phyloP scores from a whole-genome alignment of 352 stramenopile species.

The Phytophthora litchii region DNA sequence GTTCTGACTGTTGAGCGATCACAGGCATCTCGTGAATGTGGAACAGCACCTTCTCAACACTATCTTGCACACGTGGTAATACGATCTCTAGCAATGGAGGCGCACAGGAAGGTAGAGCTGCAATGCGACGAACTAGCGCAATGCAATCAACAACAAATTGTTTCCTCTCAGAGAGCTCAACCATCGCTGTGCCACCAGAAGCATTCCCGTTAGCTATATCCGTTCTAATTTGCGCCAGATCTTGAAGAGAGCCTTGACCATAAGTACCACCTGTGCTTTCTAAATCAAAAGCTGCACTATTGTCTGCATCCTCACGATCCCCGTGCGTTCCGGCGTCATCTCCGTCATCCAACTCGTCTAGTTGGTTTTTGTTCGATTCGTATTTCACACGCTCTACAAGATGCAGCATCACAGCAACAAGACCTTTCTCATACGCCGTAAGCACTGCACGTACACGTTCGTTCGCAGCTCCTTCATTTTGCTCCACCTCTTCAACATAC shows the following conservation, averaged over 20 bases:
- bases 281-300: constrained; percentile 39
- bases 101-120: constrained; percentile 59
- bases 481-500: constrained; percentile 81
- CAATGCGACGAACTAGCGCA: constrained; percentile 71
- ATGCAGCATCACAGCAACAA: constrained; percentile 80
- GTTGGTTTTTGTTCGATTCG: constrained; percentile 61
- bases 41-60: constrained; percentile 49
- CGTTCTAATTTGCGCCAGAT: constrained; percentile 69
- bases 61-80: constrained; percentile 51
- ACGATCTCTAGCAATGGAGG: constrained; percentile 58
- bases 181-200: constrained; percentile 29
- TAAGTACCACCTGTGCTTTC: constrained; percentile 41
- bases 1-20: constrained; percentile 42
- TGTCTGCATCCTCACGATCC: constrained; percentile 51
- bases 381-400: constrained; percentile 77
- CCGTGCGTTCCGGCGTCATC: constrained; percentile 38
- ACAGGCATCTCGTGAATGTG: constrained; percentile 54
- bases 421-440: constrained; percentile 67
- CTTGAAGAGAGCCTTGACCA: constrained; percentile 65
- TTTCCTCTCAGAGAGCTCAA: constrained; percentile 72
- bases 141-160: constrained; percentile 80
- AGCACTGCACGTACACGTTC: constrained; percentile 55
- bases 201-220: constrained; percentile 45
- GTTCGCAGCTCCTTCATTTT: constrained; percentile 67
- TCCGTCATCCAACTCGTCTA: constrained; percentile 66